Evolutionary conservation across 805 yeast genomes (phyloP).

Genomic region (Saturnispora ahearnii): DNA sequence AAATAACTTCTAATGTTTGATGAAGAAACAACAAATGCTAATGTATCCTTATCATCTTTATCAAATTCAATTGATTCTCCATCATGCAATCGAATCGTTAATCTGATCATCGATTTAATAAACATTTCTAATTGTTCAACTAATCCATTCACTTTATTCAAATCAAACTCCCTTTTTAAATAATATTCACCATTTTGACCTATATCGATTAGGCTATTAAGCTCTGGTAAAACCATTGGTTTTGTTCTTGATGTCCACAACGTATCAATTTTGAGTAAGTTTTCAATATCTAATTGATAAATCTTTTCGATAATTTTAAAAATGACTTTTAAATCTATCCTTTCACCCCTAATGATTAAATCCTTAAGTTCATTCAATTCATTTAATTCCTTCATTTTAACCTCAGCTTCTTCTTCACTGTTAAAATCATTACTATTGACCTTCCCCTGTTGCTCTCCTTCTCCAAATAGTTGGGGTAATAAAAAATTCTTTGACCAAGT

Average conservation of each 20-base stretch:
- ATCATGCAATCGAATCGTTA: constrained; percentile 39
- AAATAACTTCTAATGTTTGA: constrained; percentile 67
- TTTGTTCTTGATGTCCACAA: constrained; percentile 66
- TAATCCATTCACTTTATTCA: constrained; percentile 49
- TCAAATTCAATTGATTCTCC: constrained; percentile 58
- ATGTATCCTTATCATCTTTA: constrained; percentile 89
- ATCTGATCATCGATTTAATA: constrained; percentile 34
- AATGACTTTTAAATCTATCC: constrained; percentile 26
- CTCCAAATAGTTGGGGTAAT: constrained; percentile 67
- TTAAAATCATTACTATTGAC: constrained; percentile 45
- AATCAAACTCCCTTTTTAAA: constrained; percentile 14
- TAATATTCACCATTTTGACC: neutral
- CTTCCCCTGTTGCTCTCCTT: constrained; percentile 31
- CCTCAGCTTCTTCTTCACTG: constrained; percentile 54
- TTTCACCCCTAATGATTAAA: constrained; percentile 22
- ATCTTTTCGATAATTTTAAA: constrained; percentile 47
- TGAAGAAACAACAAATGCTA: constrained; percentile 79
- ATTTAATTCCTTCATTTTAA: constrained; percentile 56
- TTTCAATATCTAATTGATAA: constrained; percentile 67
- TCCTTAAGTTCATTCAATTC: constrained; percentile 47
- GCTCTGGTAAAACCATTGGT: constrained; percentile 52
- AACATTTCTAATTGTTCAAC: constrained; percentile 58
- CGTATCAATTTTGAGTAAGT: constrained; percentile 59
- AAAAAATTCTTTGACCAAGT: constrained; percentile 96
- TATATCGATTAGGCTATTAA: neutral